phyloP scores from a whole-genome alignment of 495 filamentous ascomycete species.

The Corynascus novoguineensis region DNA sequence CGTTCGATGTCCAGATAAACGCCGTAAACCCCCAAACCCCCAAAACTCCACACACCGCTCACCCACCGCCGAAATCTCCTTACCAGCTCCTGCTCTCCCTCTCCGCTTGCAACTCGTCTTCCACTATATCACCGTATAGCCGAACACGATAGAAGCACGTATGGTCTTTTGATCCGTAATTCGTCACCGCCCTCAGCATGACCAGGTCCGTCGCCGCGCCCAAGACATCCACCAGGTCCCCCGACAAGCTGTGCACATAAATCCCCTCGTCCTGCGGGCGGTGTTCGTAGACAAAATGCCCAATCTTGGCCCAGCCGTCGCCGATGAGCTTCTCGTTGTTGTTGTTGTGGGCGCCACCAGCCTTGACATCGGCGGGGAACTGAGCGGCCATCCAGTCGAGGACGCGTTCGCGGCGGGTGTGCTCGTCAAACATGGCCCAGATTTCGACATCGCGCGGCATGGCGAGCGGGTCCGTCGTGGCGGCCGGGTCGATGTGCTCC shows the following conservation, averaged over 20 bases:
- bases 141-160: conserved; percentile 59
- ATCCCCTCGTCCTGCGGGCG: conserved; percentile 38
- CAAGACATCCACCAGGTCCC: conserved; percentile 31
- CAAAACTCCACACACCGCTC: background rate
- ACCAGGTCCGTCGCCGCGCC: conserved; percentile 36
- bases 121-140: conserved; percentile 45
- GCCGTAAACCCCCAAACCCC: background rate
- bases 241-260: conserved; percentile 45
- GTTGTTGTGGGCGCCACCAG: background rate
- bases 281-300: conserved; percentile 48
- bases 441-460: conserved; percentile 59
- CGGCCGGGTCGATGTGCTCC: conserved; percentile 55
- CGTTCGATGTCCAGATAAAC: background rate
- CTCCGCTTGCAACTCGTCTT: conserved; percentile 4
- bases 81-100: background rate
- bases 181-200: conserved; percentile 47
- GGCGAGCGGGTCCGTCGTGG: conserved; percentile 48
- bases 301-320: conserved; percentile 47
- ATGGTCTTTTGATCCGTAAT: conserved; percentile 48
- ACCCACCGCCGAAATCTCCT: background rate
- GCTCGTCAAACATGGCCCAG: conserved; percentile 45
- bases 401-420: conserved; percentile 25
- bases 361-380: conserved; percentile 21
- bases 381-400: conserved; percentile 27
- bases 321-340: conserved; percentile 13